Conservation (phyloP, 495 filamentous ascomycete species). For the Daldinia bambusicola region DNA sequence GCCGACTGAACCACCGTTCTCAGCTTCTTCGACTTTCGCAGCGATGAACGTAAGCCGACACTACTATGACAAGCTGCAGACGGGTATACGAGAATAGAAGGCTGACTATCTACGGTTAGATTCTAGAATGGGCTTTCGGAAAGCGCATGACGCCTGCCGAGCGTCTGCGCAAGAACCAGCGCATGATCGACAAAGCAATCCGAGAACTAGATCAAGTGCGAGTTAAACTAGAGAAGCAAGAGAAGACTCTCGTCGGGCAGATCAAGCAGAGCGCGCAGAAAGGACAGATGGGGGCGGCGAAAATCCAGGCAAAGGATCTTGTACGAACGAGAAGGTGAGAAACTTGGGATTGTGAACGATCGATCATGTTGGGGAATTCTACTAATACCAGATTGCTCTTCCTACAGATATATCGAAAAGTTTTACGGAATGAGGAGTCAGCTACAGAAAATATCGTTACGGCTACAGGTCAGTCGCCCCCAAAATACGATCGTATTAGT, state of each 20-base stretch:
- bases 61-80: not conserved
- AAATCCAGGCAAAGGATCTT: constrained; percentile 97
- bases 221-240: constrained; percentile 94
- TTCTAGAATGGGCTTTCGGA: constrained; percentile 98
- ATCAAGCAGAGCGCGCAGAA: constrained; percentile 99
- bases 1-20: not conserved
- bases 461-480: constrained; percentile 78
- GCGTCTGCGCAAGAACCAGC: constrained; percentile 95
- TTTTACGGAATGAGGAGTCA: constrained; percentile 98
- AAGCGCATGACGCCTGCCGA: constrained; percentile 98
- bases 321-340: constrained; percentile 85
- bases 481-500: not conserved
- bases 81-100: constrained; percentile 2
- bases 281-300: constrained; percentile 94
- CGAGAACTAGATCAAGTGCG: constrained; percentile 94
- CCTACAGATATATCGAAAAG: constrained; percentile 87
- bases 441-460: constrained; percentile 91
- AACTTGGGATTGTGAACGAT: not conserved
- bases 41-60: constrained; percentile 52
- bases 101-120: constrained; percentile 60
- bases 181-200: constrained; percentile 95
- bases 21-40: not conserved
- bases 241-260: constrained; percentile 94
- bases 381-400: constrained; percentile 11
- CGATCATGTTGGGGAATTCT: not conserved